phyloP scores from a whole-genome alignment of 78 protist genomes.

The Cavenderia fasciculata region DNA sequence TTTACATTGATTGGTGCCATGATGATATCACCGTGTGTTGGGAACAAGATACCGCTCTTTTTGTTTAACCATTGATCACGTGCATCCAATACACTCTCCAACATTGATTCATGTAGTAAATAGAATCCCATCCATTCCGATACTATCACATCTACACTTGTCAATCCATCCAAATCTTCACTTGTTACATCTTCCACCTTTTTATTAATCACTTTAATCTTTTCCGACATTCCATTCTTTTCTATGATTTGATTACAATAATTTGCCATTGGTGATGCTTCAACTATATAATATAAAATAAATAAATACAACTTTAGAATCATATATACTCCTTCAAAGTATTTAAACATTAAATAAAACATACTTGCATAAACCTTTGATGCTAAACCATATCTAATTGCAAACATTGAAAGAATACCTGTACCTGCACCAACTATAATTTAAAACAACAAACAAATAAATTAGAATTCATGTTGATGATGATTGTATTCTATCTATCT shows the following conservation, averaged over 20 bases:
- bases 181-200: slow-evolving; percentile 52
- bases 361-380: slow-evolving; percentile 72
- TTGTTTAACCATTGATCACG: slow-evolving; percentile 83
- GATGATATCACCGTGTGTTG: slow-evolving; percentile 43
- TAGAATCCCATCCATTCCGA: slow-evolving; percentile 95
- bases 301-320: too few species aligned
- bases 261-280: slow-evolving; percentile 45
- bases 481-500: neutral
- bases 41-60: slow-evolving; percentile 77
- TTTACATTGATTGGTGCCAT: slow-evolving; percentile 59
- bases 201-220: slow-evolving; percentile 33
- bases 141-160: slow-evolving; percentile 88
- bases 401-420: slow-evolving; percentile 83
- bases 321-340: slow-evolving; percentile 13
- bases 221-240: neutral
- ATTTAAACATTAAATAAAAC: too few species aligned
- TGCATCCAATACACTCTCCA: slow-evolving; percentile 83
- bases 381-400: slow-evolving; percentile 80
- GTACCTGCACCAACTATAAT: slow-evolving; percentile 83
- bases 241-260: slow-evolving; percentile 16
- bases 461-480: neutral
- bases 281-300: slow-evolving; percentile 35
- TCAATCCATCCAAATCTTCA: slow-evolving; percentile 13
- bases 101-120: slow-evolving; percentile 88
- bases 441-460: neutral